A percentile compares a stretch with the other conserved stretches of the same genome.
These are phyloP conservation scores for Candida sojae DNA, from an alignment of 1,139 yeast species.

Conservation along the genomic window DNA sequence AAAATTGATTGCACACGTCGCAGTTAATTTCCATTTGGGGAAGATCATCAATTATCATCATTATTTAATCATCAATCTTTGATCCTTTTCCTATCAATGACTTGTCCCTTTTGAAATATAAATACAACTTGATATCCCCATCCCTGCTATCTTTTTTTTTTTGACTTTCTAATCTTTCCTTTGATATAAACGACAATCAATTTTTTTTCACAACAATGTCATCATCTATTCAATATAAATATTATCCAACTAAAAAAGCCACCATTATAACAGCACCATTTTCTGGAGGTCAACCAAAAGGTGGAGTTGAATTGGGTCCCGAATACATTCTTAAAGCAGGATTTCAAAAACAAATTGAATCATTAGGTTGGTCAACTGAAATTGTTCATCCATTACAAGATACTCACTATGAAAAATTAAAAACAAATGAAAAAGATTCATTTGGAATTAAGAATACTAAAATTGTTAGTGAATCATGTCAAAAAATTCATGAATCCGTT, in stretches of 20 bases:
- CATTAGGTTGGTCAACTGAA: slow-evolving; percentile 71
- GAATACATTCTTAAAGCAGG: slow-evolving; percentile 74
- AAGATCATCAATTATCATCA: too few species aligned
- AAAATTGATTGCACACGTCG: too few species aligned
- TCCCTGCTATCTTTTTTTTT: background rate
- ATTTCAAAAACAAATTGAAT: slow-evolving; percentile 58
- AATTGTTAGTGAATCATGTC: slow-evolving; percentile 74
- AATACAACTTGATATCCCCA: too few species aligned
- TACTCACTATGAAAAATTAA: slow-evolving; percentile 42
- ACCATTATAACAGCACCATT: slow-evolving; percentile 83
- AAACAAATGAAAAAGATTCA: slow-evolving; percentile 46
- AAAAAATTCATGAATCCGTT: slow-evolving; percentile 64
- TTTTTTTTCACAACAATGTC: background rate
- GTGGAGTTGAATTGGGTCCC: slow-evolving; percentile 96
- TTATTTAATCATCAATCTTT: too few species aligned
- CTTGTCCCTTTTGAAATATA: too few species aligned
- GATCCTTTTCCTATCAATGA: too few species aligned
- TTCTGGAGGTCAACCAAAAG: slow-evolving; percentile 94
- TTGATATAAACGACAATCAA: too few species aligned
- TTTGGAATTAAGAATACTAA: slow-evolving; percentile 72
- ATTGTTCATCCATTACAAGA: slow-evolving; percentile 60
- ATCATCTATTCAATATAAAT: slow-evolving; percentile 41
- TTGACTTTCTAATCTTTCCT: too few species aligned
- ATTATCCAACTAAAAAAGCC: slow-evolving; percentile 53
- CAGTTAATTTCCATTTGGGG: too few species aligned